These are phyloP conservation scores for Hyphopichia pseudoburtonii DNA, from an alignment of 1,139 yeast genomes.

Conservation along the genomic window DNA sequence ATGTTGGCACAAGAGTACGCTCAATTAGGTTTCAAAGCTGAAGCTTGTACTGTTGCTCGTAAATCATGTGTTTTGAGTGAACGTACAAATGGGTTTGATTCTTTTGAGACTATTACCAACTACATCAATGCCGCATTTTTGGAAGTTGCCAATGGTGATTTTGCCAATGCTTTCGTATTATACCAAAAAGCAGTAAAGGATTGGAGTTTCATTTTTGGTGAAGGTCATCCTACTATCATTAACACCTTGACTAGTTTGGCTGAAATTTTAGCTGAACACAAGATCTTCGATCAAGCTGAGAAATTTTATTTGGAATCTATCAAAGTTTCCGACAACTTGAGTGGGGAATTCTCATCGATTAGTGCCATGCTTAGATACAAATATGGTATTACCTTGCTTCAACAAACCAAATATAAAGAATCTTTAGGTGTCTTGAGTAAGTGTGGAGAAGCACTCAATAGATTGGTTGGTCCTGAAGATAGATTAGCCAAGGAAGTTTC, in stretches of 20 bases:
- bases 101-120: conserved; percentile 71
- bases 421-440: conserved; percentile 33
- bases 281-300: conserved; percentile 34
- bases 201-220: conserved; percentile 56
- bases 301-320: conserved; percentile 51
- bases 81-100: conserved; percentile 78
- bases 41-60: conserved; percentile 70
- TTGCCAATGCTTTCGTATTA: conserved; percentile 61
- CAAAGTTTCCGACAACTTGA: conserved; percentile 43
- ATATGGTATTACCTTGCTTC: conserved; percentile 61
- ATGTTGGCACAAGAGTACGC: conserved; percentile 66
- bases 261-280: conserved; percentile 55
- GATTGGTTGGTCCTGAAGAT: conserved; percentile 62
- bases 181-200: conserved; percentile 60
- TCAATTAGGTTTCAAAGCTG: conserved; percentile 55
- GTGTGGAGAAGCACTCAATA: conserved; percentile 56
- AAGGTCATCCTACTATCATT: conserved; percentile 66
- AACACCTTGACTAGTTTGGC: conserved; percentile 69
- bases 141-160: conserved; percentile 63
- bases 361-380: conserved; percentile 64
- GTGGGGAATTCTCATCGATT: conserved; percentile 60
- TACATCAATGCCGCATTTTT: conserved; percentile 73
- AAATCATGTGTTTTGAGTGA: conserved; percentile 74
- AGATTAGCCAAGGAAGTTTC: conserved; percentile 61
- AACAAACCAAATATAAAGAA: conserved; percentile 3